Conservation (phyloP, 2,329 filamentous ascomycete species). For the Cercospora sp. region DNA sequence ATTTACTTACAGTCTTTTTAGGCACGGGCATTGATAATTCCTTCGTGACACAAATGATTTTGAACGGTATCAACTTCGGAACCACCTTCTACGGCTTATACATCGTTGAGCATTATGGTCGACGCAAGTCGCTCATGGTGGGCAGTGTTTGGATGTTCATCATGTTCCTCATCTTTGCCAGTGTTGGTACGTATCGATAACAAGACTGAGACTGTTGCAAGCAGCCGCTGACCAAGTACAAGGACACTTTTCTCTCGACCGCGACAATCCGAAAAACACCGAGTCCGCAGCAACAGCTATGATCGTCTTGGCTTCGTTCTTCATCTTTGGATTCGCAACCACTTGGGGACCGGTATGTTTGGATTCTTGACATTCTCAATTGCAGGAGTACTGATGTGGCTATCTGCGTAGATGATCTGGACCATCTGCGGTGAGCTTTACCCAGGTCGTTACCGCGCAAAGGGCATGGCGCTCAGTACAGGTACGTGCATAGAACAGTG, state of each 20-base stretch:
- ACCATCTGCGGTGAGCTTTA: constrained; percentile 47
- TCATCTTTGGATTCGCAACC: constrained; percentile 65
- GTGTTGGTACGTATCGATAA: constrained; percentile 17
- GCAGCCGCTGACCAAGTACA: constrained; percentile 27
- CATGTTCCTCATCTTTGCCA: constrained; percentile 60
- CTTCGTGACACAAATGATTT: constrained; percentile 49
- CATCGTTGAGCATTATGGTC: constrained; percentile 50
- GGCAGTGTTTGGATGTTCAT: constrained; percentile 45
- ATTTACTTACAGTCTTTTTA: constrained; percentile 42
- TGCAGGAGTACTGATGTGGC: not conserved
- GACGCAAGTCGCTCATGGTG: constrained; percentile 48
- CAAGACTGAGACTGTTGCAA: too few species aligned
- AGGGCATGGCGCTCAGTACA: constrained; percentile 56
- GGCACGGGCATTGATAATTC: constrained; percentile 42
- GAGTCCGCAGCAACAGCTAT: constrained; percentile 58
- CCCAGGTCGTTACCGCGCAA: constrained; percentile 56
- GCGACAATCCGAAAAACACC: constrained; percentile 38
- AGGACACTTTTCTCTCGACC: constrained; percentile 48
- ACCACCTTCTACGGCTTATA: constrained; percentile 49
- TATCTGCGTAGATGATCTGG: constrained; percentile 60
- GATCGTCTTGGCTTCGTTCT: constrained; percentile 68
- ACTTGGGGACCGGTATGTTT: constrained; percentile 42
- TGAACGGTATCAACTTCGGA: constrained; percentile 48
- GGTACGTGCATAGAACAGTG: not conserved
- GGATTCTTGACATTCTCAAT: too few species aligned